phyloP scores from a whole-genome alignment of 495 filamentous ascomycete genomes.

The Hypoxylon trugodes region DNA sequence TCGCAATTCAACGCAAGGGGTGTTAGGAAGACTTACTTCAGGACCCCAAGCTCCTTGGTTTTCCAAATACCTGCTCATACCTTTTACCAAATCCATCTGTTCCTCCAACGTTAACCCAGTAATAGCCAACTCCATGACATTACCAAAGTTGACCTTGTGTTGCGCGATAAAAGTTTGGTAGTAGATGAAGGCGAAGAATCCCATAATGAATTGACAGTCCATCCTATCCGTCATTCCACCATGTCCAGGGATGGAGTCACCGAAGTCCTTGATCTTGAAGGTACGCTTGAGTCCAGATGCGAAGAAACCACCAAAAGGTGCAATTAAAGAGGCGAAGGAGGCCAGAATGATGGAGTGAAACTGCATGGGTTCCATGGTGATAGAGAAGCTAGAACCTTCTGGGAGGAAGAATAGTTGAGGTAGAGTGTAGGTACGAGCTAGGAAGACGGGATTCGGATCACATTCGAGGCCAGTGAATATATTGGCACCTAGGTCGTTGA shows the following conservation, averaged over 20 bases:
- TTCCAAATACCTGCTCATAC: conserved; percentile 82
- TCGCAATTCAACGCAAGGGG: not conserved
- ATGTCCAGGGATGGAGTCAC: conserved; percentile 96
- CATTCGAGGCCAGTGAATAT: conserved; percentile 91
- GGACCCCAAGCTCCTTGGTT: conserved; percentile 79
- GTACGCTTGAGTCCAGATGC: conserved; percentile 97
- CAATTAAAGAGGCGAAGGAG: conserved; percentile 95
- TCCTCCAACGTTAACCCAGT: conserved; percentile 83
- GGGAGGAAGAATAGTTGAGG: conserved; percentile 72
- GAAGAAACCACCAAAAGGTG: conserved; percentile 98
- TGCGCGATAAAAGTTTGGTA: conserved; percentile 97
- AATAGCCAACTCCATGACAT: conserved; percentile 87
- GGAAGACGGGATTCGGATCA: conserved; percentile 91
- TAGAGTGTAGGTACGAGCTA: conserved; percentile 79
- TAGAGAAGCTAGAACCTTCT: conserved; percentile 57
- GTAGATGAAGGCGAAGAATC: conserved; percentile 97
- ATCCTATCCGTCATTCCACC: conserved; percentile 99
- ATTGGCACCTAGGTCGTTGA: conserved; percentile 94
- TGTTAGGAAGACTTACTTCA: conserved; percentile 56
- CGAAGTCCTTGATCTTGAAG: conserved; percentile 99
- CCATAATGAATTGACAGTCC: conserved; percentile 99
- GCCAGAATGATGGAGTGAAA: conserved; percentile 92
- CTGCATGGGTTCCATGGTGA: conserved; percentile 87
- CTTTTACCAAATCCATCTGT: conserved; percentile 86
- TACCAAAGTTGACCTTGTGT: conserved; percentile 80